phyloP scores from a whole-genome alignment of 2,329 filamentous ascomycete species.

The Diaporthe ampelina region DNA sequence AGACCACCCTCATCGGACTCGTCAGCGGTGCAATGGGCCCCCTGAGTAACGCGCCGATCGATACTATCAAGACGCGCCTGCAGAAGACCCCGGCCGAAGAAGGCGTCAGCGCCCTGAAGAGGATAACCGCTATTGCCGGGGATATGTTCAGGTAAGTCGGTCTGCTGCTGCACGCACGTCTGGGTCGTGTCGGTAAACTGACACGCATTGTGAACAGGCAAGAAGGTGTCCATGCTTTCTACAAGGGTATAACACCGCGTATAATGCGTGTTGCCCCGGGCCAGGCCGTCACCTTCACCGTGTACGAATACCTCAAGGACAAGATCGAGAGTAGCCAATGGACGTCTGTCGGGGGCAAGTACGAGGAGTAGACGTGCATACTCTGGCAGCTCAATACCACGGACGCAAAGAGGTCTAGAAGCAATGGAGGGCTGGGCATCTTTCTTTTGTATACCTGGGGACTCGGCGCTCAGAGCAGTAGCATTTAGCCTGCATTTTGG shows the following conservation, averaged over 20 bases:
- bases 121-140: conserved; percentile 82
- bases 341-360: conserved; percentile 72
- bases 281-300: conserved; percentile 83
- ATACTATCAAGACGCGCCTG: conserved; percentile 97
- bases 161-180: neutral
- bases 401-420: neutral
- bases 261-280: conserved; percentile 98
- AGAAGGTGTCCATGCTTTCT: conserved; percentile 95
- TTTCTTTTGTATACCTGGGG: neutral
- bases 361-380: conserved; percentile 69
- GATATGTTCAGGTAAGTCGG: conserved; percentile 83
- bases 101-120: conserved; percentile 83
- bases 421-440: neutral
- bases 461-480: conserved; percentile 25
- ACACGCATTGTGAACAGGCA: conserved; percentile 66
- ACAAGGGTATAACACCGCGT: conserved; percentile 98
- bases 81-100: conserved; percentile 89
- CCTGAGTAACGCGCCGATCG: conserved; percentile 95
- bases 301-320: conserved; percentile 83
- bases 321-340: conserved; percentile 77
- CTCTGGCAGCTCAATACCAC: neutral
- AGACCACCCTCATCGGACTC: conserved; percentile 92
- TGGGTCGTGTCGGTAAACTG: neutral
- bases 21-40: conserved; percentile 96
- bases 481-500: conserved; percentile 30